Evolutionary conservation across 148 eudicot genomes (phyloP).

Genomic region (Pouteria glomerata): DNA sequence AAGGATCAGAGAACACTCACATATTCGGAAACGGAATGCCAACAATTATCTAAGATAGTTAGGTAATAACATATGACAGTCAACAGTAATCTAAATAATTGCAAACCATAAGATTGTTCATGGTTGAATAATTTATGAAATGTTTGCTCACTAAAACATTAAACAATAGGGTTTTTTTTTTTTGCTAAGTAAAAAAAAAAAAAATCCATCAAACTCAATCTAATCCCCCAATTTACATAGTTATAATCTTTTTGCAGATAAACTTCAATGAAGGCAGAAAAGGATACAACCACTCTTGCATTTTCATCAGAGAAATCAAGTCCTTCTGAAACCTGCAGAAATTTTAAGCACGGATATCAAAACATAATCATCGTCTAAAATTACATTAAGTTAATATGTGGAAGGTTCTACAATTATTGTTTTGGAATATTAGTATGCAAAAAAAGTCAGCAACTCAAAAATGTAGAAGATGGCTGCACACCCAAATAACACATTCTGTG

Average conservation of each 20-base stretch:
- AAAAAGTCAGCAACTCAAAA: neutral
- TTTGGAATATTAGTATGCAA: neutral
- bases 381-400: neutral
- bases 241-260: too few relatives aligned
- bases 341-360: neutral
- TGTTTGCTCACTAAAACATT: neutral
- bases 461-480: neutral
- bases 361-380: neutral
- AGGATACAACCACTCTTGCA: constrained; percentile 99
- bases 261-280: constrained; percentile 17
- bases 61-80: constrained; percentile 33
- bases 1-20: constrained; percentile 44
- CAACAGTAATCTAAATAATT: neutral
- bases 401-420: neutral
- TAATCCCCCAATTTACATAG: neutral
- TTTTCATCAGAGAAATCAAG: constrained; percentile 94
- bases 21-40: constrained; percentile 97
- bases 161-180: neutral
- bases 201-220: neutral
- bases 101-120: neutral
- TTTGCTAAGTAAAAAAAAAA: neutral
- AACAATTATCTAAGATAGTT: constrained; percentile 67
- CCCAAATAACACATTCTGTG: neutral
- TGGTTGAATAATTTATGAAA: neutral
- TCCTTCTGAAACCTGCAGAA: constrained; percentile 91